Conservation (phyloP, 352 stramenopile genomes). For the Pythium monospermum region DNA sequence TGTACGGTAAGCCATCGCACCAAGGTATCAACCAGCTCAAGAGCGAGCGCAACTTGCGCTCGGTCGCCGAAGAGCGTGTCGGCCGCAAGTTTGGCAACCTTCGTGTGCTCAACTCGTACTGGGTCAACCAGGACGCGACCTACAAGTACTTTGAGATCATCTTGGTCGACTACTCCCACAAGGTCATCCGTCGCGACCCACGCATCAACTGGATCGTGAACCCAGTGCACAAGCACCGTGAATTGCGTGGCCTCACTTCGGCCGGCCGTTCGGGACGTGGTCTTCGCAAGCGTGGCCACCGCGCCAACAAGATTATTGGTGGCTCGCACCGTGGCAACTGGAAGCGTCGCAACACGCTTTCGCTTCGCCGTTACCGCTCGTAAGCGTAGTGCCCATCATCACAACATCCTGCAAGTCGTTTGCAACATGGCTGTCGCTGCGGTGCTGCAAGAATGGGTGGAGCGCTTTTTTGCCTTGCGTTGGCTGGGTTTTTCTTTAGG, state of each 20-base stretch:
- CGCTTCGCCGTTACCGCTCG: constrained; percentile 98
- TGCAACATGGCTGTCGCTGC: constrained; percentile 16
- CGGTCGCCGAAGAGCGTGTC: constrained; percentile 97
- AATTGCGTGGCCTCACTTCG: constrained; percentile 98
- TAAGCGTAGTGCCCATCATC: neutral
- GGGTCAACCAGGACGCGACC: constrained; percentile 99
- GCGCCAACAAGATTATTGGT: constrained; percentile 99
- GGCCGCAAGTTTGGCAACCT: constrained; percentile 98
- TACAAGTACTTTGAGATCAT: constrained; percentile 99
- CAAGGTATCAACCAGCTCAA: constrained; percentile 99
- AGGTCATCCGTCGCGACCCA: constrained; percentile 97
- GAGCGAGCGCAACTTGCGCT: constrained; percentile 97
- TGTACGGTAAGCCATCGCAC: constrained; percentile 99
- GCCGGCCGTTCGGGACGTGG: constrained; percentile 96
- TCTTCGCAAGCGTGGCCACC: constrained; percentile 97
- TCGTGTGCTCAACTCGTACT: constrained; percentile 99
- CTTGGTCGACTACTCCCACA: constrained; percentile 97
- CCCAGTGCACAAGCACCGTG: constrained; percentile 98
- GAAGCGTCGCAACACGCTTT: constrained; percentile 98
- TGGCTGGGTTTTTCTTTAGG: too few relatives aligned
- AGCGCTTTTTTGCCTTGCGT: too few relatives aligned
- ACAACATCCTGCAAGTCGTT: neutral
- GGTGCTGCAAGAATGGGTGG: too few relatives aligned
- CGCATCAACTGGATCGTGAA: constrained; percentile 99
- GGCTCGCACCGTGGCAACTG: constrained; percentile 96